Evolutionary conservation across 2,329 filamentous ascomycete genomes (phyloP).

Genomic region (Onygena corvina): DNA sequence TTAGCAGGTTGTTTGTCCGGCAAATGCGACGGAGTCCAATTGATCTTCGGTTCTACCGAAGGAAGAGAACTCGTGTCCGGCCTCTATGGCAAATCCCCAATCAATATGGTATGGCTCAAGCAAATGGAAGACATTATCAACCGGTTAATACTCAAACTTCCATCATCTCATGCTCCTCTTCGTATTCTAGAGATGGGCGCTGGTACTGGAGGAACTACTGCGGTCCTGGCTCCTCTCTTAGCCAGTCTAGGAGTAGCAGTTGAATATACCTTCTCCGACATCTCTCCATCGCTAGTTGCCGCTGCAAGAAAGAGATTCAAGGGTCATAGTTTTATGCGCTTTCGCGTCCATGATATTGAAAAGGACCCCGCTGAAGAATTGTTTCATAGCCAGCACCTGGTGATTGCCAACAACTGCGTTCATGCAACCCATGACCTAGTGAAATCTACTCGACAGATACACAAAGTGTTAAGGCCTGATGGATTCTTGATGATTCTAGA

Average conservation of each 20-base stretch:
- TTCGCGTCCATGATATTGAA: constrained; percentile 25
- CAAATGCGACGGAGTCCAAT: constrained; percentile 2
- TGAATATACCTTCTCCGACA: constrained; percentile 33
- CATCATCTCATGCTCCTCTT: neutral
- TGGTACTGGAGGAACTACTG: constrained; percentile 31
- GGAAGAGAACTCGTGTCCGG: constrained; percentile 6
- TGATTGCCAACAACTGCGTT: constrained; percentile 25
- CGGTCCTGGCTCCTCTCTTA: constrained; percentile 21
- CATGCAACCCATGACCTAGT: constrained; percentile 23
- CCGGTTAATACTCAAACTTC: constrained; percentile 6
- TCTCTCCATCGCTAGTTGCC: constrained; percentile 27
- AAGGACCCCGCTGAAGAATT: constrained; percentile 18
- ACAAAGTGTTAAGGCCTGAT: constrained; percentile 20
- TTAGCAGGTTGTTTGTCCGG: constrained; percentile 8
- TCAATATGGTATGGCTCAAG: constrained; percentile 6
- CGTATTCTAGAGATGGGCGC: constrained; percentile 30
- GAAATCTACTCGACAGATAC: constrained; percentile 16
- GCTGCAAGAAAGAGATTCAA: constrained; percentile 24
- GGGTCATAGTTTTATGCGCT: constrained; percentile 25
- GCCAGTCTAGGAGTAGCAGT: constrained; percentile 21
- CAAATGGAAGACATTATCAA: constrained; percentile 9
- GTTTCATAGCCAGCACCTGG: constrained; percentile 16
- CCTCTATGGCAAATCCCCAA: constrained; percentile 7
- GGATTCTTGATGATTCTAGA: constrained; percentile 25
- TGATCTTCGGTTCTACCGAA: constrained; percentile 7